These are phyloP conservation scores for Liriodendron chinense DNA, from an alignment of 164 flowering plant species.

Conservation along the genomic window DNA sequence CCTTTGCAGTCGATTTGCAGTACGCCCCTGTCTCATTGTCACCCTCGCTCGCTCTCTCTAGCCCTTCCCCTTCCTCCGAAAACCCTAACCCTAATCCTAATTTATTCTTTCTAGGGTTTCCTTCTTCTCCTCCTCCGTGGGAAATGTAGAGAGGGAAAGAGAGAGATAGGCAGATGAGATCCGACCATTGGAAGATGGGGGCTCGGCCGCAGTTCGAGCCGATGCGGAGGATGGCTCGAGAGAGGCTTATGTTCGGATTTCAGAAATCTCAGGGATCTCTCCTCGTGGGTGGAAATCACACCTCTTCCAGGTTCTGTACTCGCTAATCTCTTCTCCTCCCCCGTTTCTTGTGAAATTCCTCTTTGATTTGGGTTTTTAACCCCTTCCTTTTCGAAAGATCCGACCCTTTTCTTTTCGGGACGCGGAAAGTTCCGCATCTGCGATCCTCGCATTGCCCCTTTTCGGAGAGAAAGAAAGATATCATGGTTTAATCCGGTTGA, in stretches of 20 bases:
- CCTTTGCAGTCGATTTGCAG: too few relatives aligned
- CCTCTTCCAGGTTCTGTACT: constrained; percentile 98
- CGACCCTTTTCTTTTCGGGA: neutral
- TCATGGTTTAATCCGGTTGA: neutral
- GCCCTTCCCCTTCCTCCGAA: neutral
- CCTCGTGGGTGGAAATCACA: constrained; percentile 99
- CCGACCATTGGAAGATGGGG: constrained; percentile 23
- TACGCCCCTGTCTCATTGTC: too few relatives aligned
- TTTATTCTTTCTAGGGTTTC: neutral
- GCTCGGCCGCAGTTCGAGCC: constrained; percentile 37
- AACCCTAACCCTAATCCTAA: constrained; percentile 10
- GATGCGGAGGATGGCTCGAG: constrained; percentile 43
- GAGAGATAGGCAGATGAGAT: neutral
- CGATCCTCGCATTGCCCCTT: neutral
- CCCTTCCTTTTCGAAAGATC: neutral
- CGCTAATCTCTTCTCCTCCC: constrained; percentile 48
- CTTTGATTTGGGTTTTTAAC: neutral
- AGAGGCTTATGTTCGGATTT: constrained; percentile 69
- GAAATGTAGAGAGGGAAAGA: constrained; percentile 5
- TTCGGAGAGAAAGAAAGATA: neutral
- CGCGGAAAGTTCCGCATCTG: neutral
- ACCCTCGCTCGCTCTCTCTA: neutral
- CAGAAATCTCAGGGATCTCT: constrained; percentile 68
- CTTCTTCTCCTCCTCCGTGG: neutral
- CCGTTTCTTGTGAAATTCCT: neutral